phyloP scores from a whole-genome alignment of 2,329 filamentous ascomycete species.

The Talaromyces sp. region DNA sequence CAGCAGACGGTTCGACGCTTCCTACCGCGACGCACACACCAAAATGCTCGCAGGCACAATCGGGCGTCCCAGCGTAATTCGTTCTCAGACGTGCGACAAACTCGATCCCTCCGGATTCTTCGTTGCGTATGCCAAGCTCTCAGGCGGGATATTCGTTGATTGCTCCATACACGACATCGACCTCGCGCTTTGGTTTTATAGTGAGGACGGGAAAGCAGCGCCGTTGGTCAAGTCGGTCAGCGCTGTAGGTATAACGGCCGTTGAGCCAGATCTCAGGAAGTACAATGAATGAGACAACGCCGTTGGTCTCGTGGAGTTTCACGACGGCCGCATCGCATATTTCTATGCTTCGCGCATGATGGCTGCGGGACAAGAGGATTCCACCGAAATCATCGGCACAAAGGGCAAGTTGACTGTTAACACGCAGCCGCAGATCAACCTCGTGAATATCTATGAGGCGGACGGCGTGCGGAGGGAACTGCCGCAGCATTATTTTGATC shows the following conservation, averaged over 20 bases:
- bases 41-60: neutral
- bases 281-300: constrained; percentile 61
- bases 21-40: constrained; percentile 61
- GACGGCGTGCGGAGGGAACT: neutral
- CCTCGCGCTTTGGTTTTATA: constrained; percentile 62
- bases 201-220: constrained; percentile 42
- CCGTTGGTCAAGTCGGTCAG: constrained; percentile 39
- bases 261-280: constrained; percentile 55
- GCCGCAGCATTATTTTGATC: neutral
- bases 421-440: neutral
- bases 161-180: constrained; percentile 69
- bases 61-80: neutral
- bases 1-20: constrained; percentile 63
- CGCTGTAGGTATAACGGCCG: constrained; percentile 56
- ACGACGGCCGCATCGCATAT: constrained; percentile 60
- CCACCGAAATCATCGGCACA: constrained; percentile 64
- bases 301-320: constrained; percentile 63
- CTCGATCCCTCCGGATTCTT: constrained; percentile 63
- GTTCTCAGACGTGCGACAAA: neutral
- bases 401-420: constrained; percentile 57
- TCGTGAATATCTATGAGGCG: neutral
- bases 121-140: constrained; percentile 62
- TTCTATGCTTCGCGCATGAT: constrained; percentile 64
- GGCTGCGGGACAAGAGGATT: constrained; percentile 64
- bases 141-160: constrained; percentile 67